Base-by-base conservation (phyloP, 2,329 filamentous ascomycete genomes). In the Alternaria tenuissima region DNA sequence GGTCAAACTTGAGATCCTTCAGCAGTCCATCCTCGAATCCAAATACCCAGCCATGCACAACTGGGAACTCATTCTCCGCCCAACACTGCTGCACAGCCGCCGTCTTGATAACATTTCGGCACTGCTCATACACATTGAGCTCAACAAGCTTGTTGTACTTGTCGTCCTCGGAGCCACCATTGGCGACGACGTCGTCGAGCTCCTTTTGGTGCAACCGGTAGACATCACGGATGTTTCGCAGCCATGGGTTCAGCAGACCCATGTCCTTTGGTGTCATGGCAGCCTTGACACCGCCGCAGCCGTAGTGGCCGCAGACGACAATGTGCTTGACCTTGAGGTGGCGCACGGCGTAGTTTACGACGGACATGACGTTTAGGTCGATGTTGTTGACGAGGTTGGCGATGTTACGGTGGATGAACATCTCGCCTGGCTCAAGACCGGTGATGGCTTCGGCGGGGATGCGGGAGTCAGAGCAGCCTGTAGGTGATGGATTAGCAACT, bases 41-140 rank as follows among this genome's bases (percentile, higher is more conserved):
- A 81, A 92, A 92, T 44, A 91, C 89, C 89, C 89, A 91, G 36
- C 88, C 89, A 79, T 91, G 89, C 53, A 92, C 89, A 62, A 91
- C 84, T 53, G 89, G 89, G 72, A 85, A 91, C 66, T 84, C 78
- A 69, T 90, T 87, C 72, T 85, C 77, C 46, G 83, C 83, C 71
- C 87, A 91, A 18, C 82, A 87, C 72, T 80, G 85, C 82, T 81
- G 89, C 81, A 74, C 79, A 9, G 78, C 91, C 83, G 76, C 84
- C 71, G 78, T 78, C 71, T 79, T 79, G 65, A 79, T 76, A 8
- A 79, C 54, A 42, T 79, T 79, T 63, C 75, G 66, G 38, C 71
- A 75, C 70, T 77, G 75, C 70, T 79, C 77, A 7, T 76, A 56
- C 6, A 78, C 76, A 51, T 79, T 79, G 42, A 79, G 54, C 64